phyloP scores from a whole-genome alignment of 2,329 filamentous ascomycete genomes.

The Nemania sp. region DNA sequence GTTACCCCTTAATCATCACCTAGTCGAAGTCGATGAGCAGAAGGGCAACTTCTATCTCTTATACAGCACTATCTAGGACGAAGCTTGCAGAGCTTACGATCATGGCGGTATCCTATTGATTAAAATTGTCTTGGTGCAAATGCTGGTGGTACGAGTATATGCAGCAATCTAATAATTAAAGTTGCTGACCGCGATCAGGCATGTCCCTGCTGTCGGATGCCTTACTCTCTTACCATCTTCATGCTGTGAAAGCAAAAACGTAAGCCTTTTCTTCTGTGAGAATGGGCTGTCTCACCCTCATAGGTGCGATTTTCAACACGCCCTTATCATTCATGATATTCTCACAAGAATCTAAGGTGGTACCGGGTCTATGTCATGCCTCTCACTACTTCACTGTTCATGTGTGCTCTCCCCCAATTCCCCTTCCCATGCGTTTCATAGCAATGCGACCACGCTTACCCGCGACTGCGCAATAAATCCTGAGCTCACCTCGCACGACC shows the following conservation, averaged over 20 bases:
- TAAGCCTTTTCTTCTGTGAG: slow-evolving; percentile 10
- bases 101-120: slow-evolving; percentile 20
- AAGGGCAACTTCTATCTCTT: slow-evolving; percentile 27
- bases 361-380: background rate
- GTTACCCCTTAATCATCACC: no score
- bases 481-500: slow-evolving; percentile 29
- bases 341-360: background rate
- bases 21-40: slow-evolving; percentile 22
- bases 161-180: no score
- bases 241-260: slow-evolving; percentile 10
- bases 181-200: no score
- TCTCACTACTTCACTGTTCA: slow-evolving; percentile 18
- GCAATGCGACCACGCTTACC: slow-evolving; percentile 6
- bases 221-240: background rate
- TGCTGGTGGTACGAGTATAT: slow-evolving; percentile 35
- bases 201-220: background rate
- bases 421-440: slow-evolving; percentile 27
- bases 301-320: background rate
- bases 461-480: slow-evolving; percentile 1
- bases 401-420: slow-evolving; percentile 28
- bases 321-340: background rate
- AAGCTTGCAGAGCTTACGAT: slow-evolving; percentile 11
- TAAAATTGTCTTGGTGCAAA: slow-evolving; percentile 30
- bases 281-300: background rate
- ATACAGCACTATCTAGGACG: slow-evolving; percentile 5